Conservation (phyloP, 2,329 filamentous ascomycete species). For the Arthrinium phaeospermum region DNA sequence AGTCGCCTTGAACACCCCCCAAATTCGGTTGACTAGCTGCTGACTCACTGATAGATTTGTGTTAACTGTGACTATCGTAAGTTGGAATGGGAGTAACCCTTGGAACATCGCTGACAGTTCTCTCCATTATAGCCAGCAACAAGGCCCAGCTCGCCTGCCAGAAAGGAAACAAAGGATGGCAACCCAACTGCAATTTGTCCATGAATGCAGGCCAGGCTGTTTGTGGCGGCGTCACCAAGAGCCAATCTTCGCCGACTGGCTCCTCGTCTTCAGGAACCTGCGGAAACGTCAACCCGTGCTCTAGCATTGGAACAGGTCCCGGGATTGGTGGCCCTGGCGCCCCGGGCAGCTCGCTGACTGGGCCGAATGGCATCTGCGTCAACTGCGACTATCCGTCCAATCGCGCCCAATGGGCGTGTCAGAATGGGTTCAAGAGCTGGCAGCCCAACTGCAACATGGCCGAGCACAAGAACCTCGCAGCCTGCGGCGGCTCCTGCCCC, state of each 20-base stretch:
- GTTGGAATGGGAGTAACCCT: not conserved
- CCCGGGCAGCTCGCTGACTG: not conserved
- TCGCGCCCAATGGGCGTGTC: not conserved
- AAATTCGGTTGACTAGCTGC: not conserved
- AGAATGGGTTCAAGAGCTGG: not conserved
- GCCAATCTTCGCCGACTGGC: not conserved
- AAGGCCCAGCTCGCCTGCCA: not conserved
- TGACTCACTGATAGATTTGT: not conserved
- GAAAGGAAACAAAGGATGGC: not conserved
- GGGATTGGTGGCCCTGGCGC: not conserved
- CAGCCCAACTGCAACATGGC: slow-evolving; percentile 6
- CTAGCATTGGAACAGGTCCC: not conserved
- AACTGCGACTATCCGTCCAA: slow-evolving; percentile 10
- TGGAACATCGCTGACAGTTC: not conserved
- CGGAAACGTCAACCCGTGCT: slow-evolving; percentile 1
- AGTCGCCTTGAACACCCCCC: not conserved
- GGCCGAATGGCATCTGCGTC: slow-evolving; percentile 2
- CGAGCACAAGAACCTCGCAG: slow-evolving; percentile 3
- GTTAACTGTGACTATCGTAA: slow-evolving; percentile 4
- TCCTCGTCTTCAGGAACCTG: not conserved
- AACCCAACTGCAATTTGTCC: not conserved
- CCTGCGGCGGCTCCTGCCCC: slow-evolving; percentile 1
- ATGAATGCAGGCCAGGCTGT: not conserved
- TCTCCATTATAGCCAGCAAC: not conserved
- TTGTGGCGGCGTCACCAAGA: not conserved